Conservation (phyloP, 768 basidiomycete species). For the Kwoniella pini region DNA sequence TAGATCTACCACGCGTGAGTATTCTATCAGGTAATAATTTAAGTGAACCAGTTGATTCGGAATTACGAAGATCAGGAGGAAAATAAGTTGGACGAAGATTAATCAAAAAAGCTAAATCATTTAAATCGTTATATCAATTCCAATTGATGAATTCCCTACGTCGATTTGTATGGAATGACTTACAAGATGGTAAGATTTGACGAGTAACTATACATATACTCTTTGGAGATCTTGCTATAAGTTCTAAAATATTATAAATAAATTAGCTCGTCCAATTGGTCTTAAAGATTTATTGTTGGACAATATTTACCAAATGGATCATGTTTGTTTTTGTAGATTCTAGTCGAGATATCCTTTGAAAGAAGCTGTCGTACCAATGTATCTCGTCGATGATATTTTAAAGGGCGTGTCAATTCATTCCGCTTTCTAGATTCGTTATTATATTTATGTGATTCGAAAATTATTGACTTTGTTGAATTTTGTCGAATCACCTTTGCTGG, state of each 20-base stretch:
- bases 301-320: slow-evolving; percentile 8
- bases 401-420: background rate
- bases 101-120: slow-evolving; percentile 17
- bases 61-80: slow-evolving; percentile 1
- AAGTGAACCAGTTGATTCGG: background rate
- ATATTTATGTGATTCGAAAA: slow-evolving; percentile 12
- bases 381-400: slow-evolving; percentile 6
- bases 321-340: too few species aligned
- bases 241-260: too few species aligned
- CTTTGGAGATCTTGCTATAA: slow-evolving; percentile 2
- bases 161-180: background rate
- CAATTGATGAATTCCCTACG: background rate
- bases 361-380: too few species aligned
- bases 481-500: too few species aligned
- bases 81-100: slow-evolving; percentile 15
- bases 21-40: slow-evolving; percentile 14
- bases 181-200: slow-evolving; percentile 15
- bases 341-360: background rate
- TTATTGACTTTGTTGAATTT: slow-evolving; percentile 9
- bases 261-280: background rate
- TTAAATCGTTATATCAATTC: too few species aligned
- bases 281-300: background rate
- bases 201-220: slow-evolving; percentile 18
- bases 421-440: background rate
- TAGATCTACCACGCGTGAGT: background rate